Base-by-base conservation (phyloP, 345 rosid species). In the Populus tremula region DNA sequence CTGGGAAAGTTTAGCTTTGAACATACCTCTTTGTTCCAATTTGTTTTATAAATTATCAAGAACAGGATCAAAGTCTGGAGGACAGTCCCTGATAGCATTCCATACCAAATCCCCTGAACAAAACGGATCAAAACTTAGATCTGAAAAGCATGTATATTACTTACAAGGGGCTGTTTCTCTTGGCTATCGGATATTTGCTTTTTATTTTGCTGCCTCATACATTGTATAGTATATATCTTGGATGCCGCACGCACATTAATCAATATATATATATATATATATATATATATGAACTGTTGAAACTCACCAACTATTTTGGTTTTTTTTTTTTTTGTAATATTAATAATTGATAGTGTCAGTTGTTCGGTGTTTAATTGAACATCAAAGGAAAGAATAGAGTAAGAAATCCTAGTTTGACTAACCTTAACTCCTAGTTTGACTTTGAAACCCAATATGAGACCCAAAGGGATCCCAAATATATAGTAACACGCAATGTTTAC, bases 401-500 rank as follows among this genome's bases (percentile, higher is more conserved):
- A 10, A 41, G 47, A 41, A 41, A 41, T 10, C 13, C 3, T 33
- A 33, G 36, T 33, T 33, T 33, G 8, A 41, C 72, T 21, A 82
- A 89, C 97, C 81, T 12, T 69, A 2, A 91, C 90, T 11, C 93
- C 94, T 78, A 78, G 69, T 1, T 59, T 77, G 73, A 90, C 53
- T 72, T 84, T 87, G 84, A 83, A 89, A 25, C 96, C 92, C 27
- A 91, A 66, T 7, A 89, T 5, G 35, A 93, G 88, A 59, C 94
- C 93, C 29, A 86, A 35, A 25, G 94, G 96, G 49, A 91, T 59
- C 2, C 96, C 94, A 38, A 86, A 81, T 53, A 87, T 12, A 62
- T 93, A 89, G 78, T 91, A 91, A 78, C 96, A 91, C 2, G 43
- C 92, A 63, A 90, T 82, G 75, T 91, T 93, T 79, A 89, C 91